Evolutionary conservation across 1,284 basidiomycete species (phyloP), one percentile per base, ranked within the genome.

Genomic region (Waitea zeae): DNA sequence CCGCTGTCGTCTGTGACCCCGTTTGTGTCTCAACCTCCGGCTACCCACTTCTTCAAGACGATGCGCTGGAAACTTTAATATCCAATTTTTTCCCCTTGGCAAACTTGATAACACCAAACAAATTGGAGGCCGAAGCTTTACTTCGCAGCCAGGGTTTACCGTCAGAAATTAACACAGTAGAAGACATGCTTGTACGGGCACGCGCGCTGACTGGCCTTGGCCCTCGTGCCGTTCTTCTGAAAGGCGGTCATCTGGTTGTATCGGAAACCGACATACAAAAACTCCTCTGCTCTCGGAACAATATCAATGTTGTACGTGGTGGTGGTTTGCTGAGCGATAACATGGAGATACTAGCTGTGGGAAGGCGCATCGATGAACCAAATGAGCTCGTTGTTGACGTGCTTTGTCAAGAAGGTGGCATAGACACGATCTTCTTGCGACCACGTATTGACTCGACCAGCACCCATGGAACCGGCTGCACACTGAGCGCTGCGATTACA

Each of bases 401-500:
- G 0, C 56, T 95, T 7, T 65, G 64, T 35, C 57, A 70, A 35
- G 43, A 41, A 24, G 47, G 46, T 9, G 55, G 50, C 5, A 39
- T 37, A 6, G 52, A 56, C 19, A 65, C 64, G 0, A 40, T 88
- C 12, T 83, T 80, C 40, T 63, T 79, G 14, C 68, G 75, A 2
- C 71, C 70, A 3, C 59, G 68, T 15, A 58, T 92, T 17, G 61
- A 78, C 3, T 77, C 78, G 7, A 67, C 55, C 17, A 84, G 64
- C 42, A 92, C 90, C 0, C 92, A 96, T 49, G 92, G 92, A 1
- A 96, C 92, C 0, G 92, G 92, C 1, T 97, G 90, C 51, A 96
- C 92, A 0, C 62, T 96, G 6, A 81, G 78, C 27, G 77, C 89
- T 0, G 86, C 88, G 0, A 64, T 95, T 12, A 76, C 81, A 1